Base-by-base conservation (phyloP, 1,284 basidiomycete species). In the Leccinum pallidistipes region DNA sequence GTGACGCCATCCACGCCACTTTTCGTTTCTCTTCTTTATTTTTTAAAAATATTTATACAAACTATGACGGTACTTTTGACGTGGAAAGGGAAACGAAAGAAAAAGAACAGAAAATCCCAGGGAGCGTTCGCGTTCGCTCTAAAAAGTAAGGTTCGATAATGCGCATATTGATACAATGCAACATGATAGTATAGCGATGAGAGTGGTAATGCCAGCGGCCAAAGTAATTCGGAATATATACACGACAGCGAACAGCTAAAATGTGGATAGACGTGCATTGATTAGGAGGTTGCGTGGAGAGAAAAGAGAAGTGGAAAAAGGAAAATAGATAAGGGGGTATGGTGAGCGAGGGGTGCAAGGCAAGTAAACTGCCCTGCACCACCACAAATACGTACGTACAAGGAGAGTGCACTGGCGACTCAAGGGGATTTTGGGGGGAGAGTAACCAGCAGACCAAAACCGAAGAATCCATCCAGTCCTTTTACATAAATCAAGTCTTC, bases 401-500 rank as follows among this genome's bases (percentile, higher is more conserved):
- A 36, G 51, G 38, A 58, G 58, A 45, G 45, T 32, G 32, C 67
- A 64, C 60, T 58, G 62, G 67, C 60, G 55, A 60, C 70, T 69
- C 69, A 55, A 55, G 47, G 66, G 53, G 54, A 40, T 56, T 60
- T 56, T 31, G 18, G 57, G 52, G 53, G 57, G 40, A 27, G 59
- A 60, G 56, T 21, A 52, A 40, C 59, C 61, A 57, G 62, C 67
- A 61, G 71, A 59, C 58, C 52, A 63, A 66, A 68, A 64, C 60
- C 60, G 63, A 62, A 64, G 57, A 71, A 70, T 73, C 70, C 70
- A 40, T 72, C 71, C 69, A n/a, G 62, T 53, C 52, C 51, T 68
- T 69, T 72, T 70, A 74, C 72, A 70, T 69, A 74, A 66, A 66
- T 65, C 60, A 61, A 47, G 31, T 57, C 59, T 60, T 57, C 57